Base-by-base conservation (phyloP, 805 yeast species). In the Tetrapisispora phaffii region DNA sequence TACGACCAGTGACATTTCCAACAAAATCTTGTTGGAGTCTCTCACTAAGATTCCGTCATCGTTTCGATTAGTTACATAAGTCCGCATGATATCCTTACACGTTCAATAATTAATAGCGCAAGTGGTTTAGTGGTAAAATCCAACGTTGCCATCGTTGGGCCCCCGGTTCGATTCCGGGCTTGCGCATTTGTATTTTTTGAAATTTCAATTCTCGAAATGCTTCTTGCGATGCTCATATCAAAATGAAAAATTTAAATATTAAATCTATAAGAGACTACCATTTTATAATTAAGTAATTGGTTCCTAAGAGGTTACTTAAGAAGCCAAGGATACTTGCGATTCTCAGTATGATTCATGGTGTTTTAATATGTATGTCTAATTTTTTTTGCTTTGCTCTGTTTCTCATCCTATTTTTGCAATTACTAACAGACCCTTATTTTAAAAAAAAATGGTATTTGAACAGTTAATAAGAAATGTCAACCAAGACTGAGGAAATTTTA, bases 401-500 rank as follows among this genome's bases (percentile, higher is more conserved):
- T n/a, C 23, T 9, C 15, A 4, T 26, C 2, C 4, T 28, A 15
- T 22, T 3, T 12, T 16, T 34, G 22, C 9, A 10, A 20, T 21
- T 34, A 34, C 38, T 34, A 34, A 34, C 40, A 28, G 13, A 34
- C 38, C 22, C 21, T 42, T 38, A 31, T 45, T 44, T 41, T 36
- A 1, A 4, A 26, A 9, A 26, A 21, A 12, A 8, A 13, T 13
- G 20, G 29, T 49, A 23, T 31, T 35, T 39, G 42, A 34, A 7
- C 45, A 82, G 90, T 93, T 65, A 90, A 90, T 66, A 88, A 84
- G 52, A 84, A 84, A 56, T 95, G 97, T 2, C 75, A 85, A 39
- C 96, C 97, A 1, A 76, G 98, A 45, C 69, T 93, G 39, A 78
- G 85, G 62, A 88, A 88, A 63, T 93, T 90, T 68, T 93, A 93